A percentile compares a stretch with the other conserved stretches of the same genome.
Conservation (phyloP, 2,329 filamentous ascomycete genomes). For the Aspergillus novoparasiticus region DNA sequence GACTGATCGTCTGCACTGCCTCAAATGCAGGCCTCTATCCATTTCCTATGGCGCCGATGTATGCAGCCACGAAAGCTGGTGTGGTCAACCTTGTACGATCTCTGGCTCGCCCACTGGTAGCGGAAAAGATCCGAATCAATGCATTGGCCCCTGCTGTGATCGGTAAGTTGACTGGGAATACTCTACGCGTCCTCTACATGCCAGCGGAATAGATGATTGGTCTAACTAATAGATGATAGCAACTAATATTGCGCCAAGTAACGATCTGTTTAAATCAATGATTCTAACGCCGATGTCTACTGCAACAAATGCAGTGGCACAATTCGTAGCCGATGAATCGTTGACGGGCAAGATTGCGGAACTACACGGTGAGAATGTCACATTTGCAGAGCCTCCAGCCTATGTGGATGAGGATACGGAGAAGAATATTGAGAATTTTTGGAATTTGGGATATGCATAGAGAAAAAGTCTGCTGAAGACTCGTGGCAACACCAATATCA, state of each 20-base stretch:
- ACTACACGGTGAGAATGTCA: not conserved
- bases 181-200: not conserved
- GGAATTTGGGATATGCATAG: not conserved
- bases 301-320: not conserved
- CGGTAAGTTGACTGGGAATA: not conserved
- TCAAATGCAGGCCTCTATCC: not conserved
- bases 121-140: not conserved
- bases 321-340: not conserved
- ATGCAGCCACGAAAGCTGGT: not conserved
- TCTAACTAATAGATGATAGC: not conserved
- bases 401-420: not conserved
- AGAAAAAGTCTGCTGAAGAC: not conserved
- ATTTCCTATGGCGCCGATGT: not conserved
- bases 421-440: not conserved
- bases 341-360: not conserved
- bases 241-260: not conserved
- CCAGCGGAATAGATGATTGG: not conserved
- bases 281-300: not conserved
- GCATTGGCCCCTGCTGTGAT: not conserved
- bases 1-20: not conserved
- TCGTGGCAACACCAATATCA: not conserved
- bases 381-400: not conserved
- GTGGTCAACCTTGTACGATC: not conserved
- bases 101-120: not conserved
- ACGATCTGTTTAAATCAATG: not conserved